Base-by-base conservation (phyloP, 805 yeast species). In the Saturnispora mendoncae region DNA sequence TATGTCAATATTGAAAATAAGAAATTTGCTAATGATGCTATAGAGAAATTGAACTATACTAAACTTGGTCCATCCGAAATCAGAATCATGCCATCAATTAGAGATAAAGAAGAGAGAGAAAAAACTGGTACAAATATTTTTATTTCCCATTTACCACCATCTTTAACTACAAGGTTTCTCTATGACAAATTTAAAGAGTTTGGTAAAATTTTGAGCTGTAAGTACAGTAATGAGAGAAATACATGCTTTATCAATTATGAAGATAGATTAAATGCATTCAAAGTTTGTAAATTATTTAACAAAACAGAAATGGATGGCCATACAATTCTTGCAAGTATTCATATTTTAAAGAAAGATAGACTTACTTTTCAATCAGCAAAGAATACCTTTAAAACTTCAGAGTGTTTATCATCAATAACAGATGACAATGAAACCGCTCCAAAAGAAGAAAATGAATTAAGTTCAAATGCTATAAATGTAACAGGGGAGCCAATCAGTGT, bases 1-100 rank as follows among this genome's bases (percentile, higher is more conserved):
- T 83, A 81, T 55, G 77, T 81, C 15, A 80, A 82, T 43, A 80
- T 79, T 54, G 58, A 61, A 6, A 60, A 56, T 4, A 64, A 65
- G 33, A 52, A 58, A 8, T 80, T 74, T 40, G 85, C 85, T 0
- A 67, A 67, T 29, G 41, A 44, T 26, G 86, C 84, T 2, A 64
- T 74, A 36, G 78, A 72, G 36, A 67, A 72, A 8, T 68, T 78
- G 59, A 81, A 78, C 55, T 74, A 71, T 49, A 64, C 65, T 3
- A 50, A 50, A 0, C 48, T 74, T 0, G 46, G 55, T 20, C 62
- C 58, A 12, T 62, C 64, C 19, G 80, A 73, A 45, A 64, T 74
- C 17, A 61, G 78, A 51, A 73, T 75, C 18, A 72, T 74, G 78
- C 76, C 74, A 3, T 72, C 78, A 0, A 46, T 73, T 38, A 66